Conservation (phyloP, 345 rosid genomes). For the Melaleuca quinquenervia region DNA sequence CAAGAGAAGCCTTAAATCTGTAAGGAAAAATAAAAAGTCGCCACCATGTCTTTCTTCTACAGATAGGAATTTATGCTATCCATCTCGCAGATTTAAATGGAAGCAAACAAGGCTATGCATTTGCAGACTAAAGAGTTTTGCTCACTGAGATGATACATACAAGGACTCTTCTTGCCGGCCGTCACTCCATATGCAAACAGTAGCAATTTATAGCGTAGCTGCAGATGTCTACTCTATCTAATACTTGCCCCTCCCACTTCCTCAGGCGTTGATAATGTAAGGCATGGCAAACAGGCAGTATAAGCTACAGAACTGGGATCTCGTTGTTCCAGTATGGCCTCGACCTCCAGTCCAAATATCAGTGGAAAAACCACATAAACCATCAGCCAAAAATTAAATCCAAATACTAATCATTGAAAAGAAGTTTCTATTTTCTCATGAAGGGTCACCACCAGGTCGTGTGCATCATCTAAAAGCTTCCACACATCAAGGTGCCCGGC, state of each 20-base stretch:
- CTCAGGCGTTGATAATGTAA: background rate
- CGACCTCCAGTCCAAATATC: background rate
- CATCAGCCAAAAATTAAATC: background rate
- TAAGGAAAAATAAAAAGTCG: background rate
- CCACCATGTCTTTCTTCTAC: background rate
- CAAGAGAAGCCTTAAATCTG: background rate
- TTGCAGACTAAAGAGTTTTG: background rate
- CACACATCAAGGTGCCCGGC: conserved; percentile 89
- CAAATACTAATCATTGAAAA: conserved; percentile 4
- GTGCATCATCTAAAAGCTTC: conserved; percentile 96
- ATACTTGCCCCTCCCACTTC: background rate
- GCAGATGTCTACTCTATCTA: background rate
- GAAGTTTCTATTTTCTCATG: conserved; percentile 65
- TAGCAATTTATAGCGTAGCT: background rate
- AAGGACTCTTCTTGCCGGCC: background rate
- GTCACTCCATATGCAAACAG: background rate
- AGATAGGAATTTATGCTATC: background rate
- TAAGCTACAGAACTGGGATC: background rate
- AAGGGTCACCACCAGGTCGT: conserved; percentile 67
- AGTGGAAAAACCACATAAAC: background rate
- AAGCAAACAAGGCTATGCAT: background rate
- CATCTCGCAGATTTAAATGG: background rate
- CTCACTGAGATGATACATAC: background rate
- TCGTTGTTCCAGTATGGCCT: background rate
- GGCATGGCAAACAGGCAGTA: background rate